phyloP scores from a whole-genome alignment of 768 basidiomycete genomes.

The Hebeloma cylindrosporum region DNA sequence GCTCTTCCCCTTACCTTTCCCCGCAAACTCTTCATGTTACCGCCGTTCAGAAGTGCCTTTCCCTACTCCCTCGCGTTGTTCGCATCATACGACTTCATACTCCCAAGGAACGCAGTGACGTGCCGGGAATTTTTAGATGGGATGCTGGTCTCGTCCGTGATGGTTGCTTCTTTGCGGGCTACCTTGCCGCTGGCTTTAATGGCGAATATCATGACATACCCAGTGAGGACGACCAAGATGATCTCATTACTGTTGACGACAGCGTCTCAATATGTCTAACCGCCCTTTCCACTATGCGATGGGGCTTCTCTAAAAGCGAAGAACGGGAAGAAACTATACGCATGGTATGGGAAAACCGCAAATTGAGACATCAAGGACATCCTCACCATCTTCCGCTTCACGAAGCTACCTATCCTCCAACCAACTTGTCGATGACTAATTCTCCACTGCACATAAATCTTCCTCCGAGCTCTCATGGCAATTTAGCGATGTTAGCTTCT shows the following conservation, averaged over 20 bases:
- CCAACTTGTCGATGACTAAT: slow-evolving; percentile 14
- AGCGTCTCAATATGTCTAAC: slow-evolving; percentile 59
- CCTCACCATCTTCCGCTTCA: slow-evolving; percentile 19
- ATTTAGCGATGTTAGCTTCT: slow-evolving; percentile 18
- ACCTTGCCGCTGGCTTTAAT: slow-evolving; percentile 68
- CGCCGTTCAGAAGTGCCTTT: slow-evolving; percentile 51
- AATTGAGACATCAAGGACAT: slow-evolving; percentile 32
- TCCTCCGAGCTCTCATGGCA: slow-evolving; percentile 18
- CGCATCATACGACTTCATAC: slow-evolving; percentile 53
- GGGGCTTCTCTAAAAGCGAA: slow-evolving; percentile 75
- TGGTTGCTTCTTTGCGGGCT: slow-evolving; percentile 86
- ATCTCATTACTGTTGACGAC: slow-evolving; percentile 41
- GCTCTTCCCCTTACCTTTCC: slow-evolving; percentile 44
- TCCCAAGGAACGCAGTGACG: slow-evolving; percentile 28
- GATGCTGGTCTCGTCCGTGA: slow-evolving; percentile 86
- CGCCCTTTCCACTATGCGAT: slow-evolving; percentile 80
- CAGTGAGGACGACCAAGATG: slow-evolving; percentile 36
- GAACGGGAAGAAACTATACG: slow-evolving; percentile 67
- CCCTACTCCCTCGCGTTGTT: slow-evolving; percentile 50
- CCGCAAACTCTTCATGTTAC: slow-evolving; percentile 47
- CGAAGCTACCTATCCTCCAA: slow-evolving; percentile 26
- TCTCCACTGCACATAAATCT: slow-evolving; percentile 20
- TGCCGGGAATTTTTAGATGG: slow-evolving; percentile 68
- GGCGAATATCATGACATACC: slow-evolving; percentile 36
- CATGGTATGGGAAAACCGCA: slow-evolving; percentile 49